Conservation (phyloP, 768 basidiomycete species). For the Lactarius deliciosus region DNA sequence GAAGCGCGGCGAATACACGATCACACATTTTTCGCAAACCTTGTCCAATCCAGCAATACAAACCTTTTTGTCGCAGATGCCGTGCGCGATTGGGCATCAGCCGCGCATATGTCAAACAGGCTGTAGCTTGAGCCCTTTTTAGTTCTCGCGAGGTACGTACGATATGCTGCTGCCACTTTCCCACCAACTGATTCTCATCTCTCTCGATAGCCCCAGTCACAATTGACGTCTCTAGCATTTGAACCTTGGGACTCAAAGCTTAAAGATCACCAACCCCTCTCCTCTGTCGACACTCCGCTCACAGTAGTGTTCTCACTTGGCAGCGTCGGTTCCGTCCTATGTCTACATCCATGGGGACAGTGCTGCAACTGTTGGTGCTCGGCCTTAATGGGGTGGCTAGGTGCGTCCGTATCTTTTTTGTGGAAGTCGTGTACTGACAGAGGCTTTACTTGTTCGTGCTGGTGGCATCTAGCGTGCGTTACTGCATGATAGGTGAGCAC, state of each 20-base stretch:
- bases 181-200: neutral
- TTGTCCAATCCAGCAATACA: no score
- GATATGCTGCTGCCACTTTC: neutral
- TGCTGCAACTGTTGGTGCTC: neutral
- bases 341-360: neutral
- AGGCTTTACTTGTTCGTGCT: neutral
- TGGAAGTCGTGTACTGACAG: neutral
- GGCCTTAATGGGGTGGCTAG: neutral
- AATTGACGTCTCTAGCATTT: neutral
- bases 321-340: neutral
- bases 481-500: slow-evolving; percentile 13
- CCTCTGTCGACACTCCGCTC: neutral
- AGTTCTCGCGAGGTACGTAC: neutral
- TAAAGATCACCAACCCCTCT: no score
- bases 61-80: no score
- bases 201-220: neutral
- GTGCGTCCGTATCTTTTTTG: neutral
- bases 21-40: no score
- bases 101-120: no score
- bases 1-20: no score
- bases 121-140: neutral
- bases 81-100: no score
- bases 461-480: slow-evolving; percentile 19
- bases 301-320: neutral
- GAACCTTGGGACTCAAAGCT: neutral